phyloP scores from a whole-genome alignment of 2,329 filamentous ascomycete genomes.

The Colletotrichum acutatum region DNA sequence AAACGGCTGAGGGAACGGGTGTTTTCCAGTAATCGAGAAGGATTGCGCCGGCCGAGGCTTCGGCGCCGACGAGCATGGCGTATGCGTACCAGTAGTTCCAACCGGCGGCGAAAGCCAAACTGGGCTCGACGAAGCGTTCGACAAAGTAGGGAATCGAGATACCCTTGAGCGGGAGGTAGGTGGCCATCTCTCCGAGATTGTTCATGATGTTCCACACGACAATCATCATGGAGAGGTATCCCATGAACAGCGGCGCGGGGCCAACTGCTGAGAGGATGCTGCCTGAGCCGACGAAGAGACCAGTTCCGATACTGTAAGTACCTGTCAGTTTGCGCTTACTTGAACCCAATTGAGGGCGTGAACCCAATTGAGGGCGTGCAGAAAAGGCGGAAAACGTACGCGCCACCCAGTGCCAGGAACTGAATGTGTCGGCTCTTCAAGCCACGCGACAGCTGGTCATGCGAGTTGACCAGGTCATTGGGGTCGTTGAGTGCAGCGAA shows the following conservation, averaged over 20 bases:
- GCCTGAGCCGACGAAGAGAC: constrained; percentile 72
- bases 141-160: constrained; percentile 68
- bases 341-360: neutral
- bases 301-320: constrained; percentile 65
- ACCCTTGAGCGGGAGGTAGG: constrained; percentile 65
- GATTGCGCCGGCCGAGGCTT: constrained; percentile 67
- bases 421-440: constrained; percentile 71
- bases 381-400: constrained; percentile 41
- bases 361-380: neutral
- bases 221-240: constrained; percentile 68
- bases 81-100: constrained; percentile 75
- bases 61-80: constrained; percentile 66
- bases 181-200: constrained; percentile 64
- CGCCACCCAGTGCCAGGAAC: constrained; percentile 66
- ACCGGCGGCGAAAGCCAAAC: constrained; percentile 65
- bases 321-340: constrained; percentile 5
- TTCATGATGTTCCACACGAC: constrained; percentile 67
- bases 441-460: constrained; percentile 63
- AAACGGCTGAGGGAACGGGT: constrained; percentile 63
- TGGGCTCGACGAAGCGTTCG: constrained; percentile 65
- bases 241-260: constrained; percentile 76
- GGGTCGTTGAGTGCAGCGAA: constrained; percentile 40
- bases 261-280: constrained; percentile 65
- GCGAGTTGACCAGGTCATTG: constrained; percentile 48
- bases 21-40: constrained; percentile 71